phyloP scores from a whole-genome alignment of 495 filamentous ascomycete species.

The Letharia columbiana region DNA sequence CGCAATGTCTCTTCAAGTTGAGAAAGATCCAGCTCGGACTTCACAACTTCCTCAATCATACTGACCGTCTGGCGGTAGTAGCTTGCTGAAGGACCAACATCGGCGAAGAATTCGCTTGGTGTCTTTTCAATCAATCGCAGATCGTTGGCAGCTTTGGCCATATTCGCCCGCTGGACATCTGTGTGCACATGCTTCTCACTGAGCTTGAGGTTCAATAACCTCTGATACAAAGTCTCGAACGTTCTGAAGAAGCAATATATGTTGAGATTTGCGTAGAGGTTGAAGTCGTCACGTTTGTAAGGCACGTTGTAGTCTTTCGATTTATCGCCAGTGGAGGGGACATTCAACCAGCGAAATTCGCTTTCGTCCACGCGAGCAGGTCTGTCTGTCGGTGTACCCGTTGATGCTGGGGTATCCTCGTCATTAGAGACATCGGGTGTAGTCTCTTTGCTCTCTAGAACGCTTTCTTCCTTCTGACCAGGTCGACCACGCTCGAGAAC shows the following conservation, averaged over 20 bases:
- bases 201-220: conserved; percentile 72
- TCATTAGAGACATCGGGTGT: conserved; percentile 76
- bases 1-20: conserved; percentile 84
- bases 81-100: conserved; percentile 51
- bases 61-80: conserved; percentile 61
- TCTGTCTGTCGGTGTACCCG: conserved; percentile 33
- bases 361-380: conserved; percentile 31
- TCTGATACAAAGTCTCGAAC: conserved; percentile 78
- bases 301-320: conserved; percentile 64
- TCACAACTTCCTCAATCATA: conserved; percentile 60
- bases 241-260: conserved; percentile 90
- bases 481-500: conserved; percentile 72
- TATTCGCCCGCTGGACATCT: conserved; percentile 59
- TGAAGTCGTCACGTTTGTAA: conserved; percentile 68
- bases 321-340: conserved; percentile 45
- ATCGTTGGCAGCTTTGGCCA: conserved; percentile 68
- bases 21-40: conserved; percentile 65
- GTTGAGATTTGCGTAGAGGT: conserved; percentile 79
- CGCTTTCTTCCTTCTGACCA: conserved; percentile 66
- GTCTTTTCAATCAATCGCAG: conserved; percentile 67
- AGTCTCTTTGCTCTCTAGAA: conserved; percentile 69
- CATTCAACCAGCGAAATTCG: conserved; percentile 53
- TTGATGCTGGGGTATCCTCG: conserved; percentile 45
- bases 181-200: conserved; percentile 61
- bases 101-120: conserved; percentile 75